phyloP scores from a whole-genome alignment of 306 rosid genomes.

The Dryas drummondii region DNA sequence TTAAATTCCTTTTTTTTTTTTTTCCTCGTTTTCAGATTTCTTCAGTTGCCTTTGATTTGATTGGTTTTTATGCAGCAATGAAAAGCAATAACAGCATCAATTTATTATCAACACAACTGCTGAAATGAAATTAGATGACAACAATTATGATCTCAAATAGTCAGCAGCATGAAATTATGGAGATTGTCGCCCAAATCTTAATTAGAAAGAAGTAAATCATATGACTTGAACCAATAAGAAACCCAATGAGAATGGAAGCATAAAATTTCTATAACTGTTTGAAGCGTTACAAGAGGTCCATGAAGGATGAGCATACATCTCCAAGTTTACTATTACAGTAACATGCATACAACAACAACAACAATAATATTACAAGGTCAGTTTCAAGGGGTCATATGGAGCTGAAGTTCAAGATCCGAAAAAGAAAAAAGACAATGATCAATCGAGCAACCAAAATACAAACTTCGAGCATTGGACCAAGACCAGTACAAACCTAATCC shows the following conservation, averaged over 20 bases:
- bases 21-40: no score
- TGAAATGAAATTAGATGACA: no score
- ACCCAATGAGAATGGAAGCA: neutral
- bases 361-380: slow-evolving; percentile 31
- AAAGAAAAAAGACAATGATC: slow-evolving; percentile 14
- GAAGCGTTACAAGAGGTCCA: slow-evolving; percentile 3
- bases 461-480: slow-evolving; percentile 27
- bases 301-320: neutral
- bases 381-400: slow-evolving; percentile 27
- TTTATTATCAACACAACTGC: no score
- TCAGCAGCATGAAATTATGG: no score
- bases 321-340: slow-evolving; percentile 6
- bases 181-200: no score
- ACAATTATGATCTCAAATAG: neutral
- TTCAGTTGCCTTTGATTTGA: no score
- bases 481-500: slow-evolving; percentile 29
- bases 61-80: no score
- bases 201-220: no score
- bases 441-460: slow-evolving; percentile 22
- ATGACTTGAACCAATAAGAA: neutral
- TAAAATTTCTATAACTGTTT: neutral
- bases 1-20: no score
- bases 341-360: slow-evolving; percentile 18
- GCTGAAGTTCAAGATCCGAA: neutral
- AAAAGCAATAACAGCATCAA: no score